Base-by-base conservation (phyloP, 495 filamentous ascomycete genomes). In the Lichina pygmaea region DNA sequence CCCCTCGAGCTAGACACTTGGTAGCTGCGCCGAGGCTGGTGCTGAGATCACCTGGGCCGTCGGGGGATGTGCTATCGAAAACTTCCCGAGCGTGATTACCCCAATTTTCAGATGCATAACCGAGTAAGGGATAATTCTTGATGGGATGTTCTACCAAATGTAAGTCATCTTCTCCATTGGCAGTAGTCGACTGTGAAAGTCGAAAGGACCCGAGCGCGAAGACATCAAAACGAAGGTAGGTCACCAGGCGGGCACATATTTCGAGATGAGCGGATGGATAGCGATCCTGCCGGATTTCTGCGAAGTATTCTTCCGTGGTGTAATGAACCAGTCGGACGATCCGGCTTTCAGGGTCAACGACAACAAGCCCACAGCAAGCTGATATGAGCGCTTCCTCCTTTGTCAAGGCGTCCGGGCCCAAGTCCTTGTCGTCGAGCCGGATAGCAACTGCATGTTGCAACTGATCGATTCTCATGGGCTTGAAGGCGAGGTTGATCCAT, bases 281-380 rank as follows among this genome's bases (percentile, higher is more conserved):
- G 57, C 57, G 64, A 8, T 46, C 41, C 1, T 45, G 34, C 44
- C 50, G 52, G 13, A 51, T 63, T 17, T 53, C 50, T 24, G 64
- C 54, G 41, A 73, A 64, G 51, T 68, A 75, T 38, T 65, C 60
- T 46, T 71, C 61, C 0, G 67, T 56, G 3, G 71, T 72, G 47
- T 66, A 69, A 52, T 73, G 72, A 8, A 71, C 63, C 8, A 75
- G 55, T 12, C 66, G 64, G 40, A 72, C 55, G 33, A 65, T 57
- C 8, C 51, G 33, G 46, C 60, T 71, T 16, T 62, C 57, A 24
- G 60, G 15, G 42, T 74, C 65, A 5, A 70, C 43, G 2, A 55
- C 66, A 3, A 73, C 61, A 9, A 78, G 52, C 0, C 72, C 70
- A 42, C 61, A 63, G 50, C 70, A 75, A 6, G 65, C 57, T 2